Percentiles rank a stretch among this genome's conserved stretches.
phyloP scores from a whole-genome alignment of 1,139 yeast species.

The Yamadazyma triangularis region DNA sequence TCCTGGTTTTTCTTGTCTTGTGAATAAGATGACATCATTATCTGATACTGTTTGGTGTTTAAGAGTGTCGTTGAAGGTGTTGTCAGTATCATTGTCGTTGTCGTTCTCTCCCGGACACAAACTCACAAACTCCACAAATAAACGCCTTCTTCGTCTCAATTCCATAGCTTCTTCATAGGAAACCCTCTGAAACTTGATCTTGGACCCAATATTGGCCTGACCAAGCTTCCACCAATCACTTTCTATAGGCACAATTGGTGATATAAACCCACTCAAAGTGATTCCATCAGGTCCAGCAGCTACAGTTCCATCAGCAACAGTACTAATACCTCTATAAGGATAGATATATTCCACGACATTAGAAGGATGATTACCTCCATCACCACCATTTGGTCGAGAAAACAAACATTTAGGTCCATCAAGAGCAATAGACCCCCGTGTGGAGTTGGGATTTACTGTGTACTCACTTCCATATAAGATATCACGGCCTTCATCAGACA shows the following conservation, averaged over 20 bases:
- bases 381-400: slow-evolving; percentile 4
- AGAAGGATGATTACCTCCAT: slow-evolving; percentile 6
- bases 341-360: slow-evolving; percentile 6
- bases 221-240: slow-evolving; percentile 31
- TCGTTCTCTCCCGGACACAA: background rate
- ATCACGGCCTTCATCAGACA: slow-evolving; percentile 2
- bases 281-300: slow-evolving; percentile 20
- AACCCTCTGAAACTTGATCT: slow-evolving; percentile 16
- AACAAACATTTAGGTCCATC: slow-evolving; percentile 5
- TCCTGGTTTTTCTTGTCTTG: slow-evolving; percentile 1
- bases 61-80: too few species aligned
- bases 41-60: background rate
- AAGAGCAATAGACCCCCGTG: slow-evolving; percentile 4
- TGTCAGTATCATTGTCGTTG: slow-evolving; percentile 7
- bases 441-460: slow-evolving; percentile 3
- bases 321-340: slow-evolving; percentile 4
- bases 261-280: slow-evolving; percentile 26
- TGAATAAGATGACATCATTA: slow-evolving; percentile 3
- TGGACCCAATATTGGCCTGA: slow-evolving; percentile 22
- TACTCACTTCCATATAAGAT: slow-evolving; percentile 4
- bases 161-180: slow-evolving; percentile 20
- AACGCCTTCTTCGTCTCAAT: slow-evolving; percentile 13
- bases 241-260: slow-evolving; percentile 21
- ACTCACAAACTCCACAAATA: slow-evolving; percentile 12
- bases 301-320: slow-evolving; percentile 5